Conservation (phyloP, 148 eudicot genomes). For the Silene uniflora region DNA sequence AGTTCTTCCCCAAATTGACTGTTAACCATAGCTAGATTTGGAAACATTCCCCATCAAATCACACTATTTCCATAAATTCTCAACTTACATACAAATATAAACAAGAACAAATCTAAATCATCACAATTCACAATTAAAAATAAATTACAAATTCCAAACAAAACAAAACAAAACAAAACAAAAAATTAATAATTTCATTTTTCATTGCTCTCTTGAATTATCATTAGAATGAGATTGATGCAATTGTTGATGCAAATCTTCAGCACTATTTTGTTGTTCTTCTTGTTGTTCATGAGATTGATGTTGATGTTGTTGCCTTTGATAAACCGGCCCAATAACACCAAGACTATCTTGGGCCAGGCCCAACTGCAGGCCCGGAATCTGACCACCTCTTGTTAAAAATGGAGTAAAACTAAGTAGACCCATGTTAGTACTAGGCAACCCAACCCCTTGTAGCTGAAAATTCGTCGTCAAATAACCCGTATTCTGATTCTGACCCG, state of each 20-base stretch:
- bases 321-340: slow-evolving; percentile 57
- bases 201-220: slow-evolving; percentile 60
- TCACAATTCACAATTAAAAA: too few relatives aligned
- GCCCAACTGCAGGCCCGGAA: slow-evolving; percentile 76
- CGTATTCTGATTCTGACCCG: slow-evolving; percentile 22
- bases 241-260: slow-evolving; percentile 36
- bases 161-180: too few relatives aligned
- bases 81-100: too few relatives aligned
- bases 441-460: slow-evolving; percentile 52
- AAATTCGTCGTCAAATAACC: slow-evolving; percentile 47
- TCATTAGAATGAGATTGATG: slow-evolving; percentile 55
- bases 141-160: too few relatives aligned
- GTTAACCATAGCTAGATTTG: too few relatives aligned
- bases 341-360: slow-evolving; percentile 65
- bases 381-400: slow-evolving; percentile 43
- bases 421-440: slow-evolving; percentile 46
- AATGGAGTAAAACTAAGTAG: slow-evolving; percentile 66
- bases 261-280: slow-evolving; percentile 25
- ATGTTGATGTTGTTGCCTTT: slow-evolving; percentile 41
- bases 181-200: not conserved
- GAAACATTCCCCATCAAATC: too few relatives aligned
- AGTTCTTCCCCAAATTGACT: too few relatives aligned
- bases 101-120: too few relatives aligned
- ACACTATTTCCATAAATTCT: too few relatives aligned
- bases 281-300: slow-evolving; percentile 20